Base-by-base conservation (phyloP, 345 rosid species). In the Gossypium sturtianum region DNA sequence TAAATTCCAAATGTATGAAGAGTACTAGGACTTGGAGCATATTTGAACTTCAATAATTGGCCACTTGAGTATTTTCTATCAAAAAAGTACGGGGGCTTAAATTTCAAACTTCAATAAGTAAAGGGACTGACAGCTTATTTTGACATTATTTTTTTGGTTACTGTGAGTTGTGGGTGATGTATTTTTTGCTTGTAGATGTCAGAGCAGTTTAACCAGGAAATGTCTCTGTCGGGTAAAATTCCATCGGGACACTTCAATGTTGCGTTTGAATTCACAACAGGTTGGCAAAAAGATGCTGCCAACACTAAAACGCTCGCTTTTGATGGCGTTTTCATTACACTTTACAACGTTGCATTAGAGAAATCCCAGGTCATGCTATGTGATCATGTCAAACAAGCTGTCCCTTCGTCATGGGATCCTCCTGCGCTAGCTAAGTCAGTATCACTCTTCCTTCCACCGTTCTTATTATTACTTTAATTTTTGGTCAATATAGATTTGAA, bases 401-500 rank as follows among this genome's bases (percentile, higher is more conserved):
- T 90, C 27, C 98, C 98, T 60, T 73, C 94, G 4, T 66, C 91
- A 43, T 94, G 98, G 98, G 97, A 94, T 71, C 97, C 98, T 78
- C 89, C 94, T 78, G 92, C 97, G 45, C 80, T 94, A 57, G 94
- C 98, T 65, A 92, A 93, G 98, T 89, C 76, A 80, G 75, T 10
- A 22, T 45, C 68, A 12, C 73, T 45, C 67, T 47, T 56, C 11
- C 68, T 48, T 61, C 4, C 56, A n/a, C 13, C 76, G 2, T 15
- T 15, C 29, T 56, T 68, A 19, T 13, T 68, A 25, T 47, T 23
- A 11, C 63, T 25, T 56, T 47, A n/a, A 48, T 19, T 19, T 72
- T 10, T 59, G 43, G 22, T 60, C 52, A 43, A 23, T 13, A 44
- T 20, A 15, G 44, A 56, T 15, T 20, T 9, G 57, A 56, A 9